These are phyloP conservation scores for Ceratobasidium sp. DNA, from an alignment of 1,284 basidiomycete genomes.

Conservation along the genomic window DNA sequence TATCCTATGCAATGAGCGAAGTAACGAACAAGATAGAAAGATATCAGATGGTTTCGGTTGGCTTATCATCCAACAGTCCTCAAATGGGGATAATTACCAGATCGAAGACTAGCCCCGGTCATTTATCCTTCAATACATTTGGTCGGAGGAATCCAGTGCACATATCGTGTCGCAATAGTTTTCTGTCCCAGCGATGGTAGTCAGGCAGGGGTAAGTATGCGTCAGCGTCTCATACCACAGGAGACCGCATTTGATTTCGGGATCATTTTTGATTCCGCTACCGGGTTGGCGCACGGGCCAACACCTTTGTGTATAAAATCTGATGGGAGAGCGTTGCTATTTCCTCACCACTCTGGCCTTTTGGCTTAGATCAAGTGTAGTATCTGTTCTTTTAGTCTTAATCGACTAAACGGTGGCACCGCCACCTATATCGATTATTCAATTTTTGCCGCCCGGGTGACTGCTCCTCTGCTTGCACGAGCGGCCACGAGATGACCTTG, in stretches of 20 bases:
- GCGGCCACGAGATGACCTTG: slow-evolving; percentile 49
- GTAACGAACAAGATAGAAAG: no score
- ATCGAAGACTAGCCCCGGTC: not conserved
- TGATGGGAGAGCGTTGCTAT: not conserved
- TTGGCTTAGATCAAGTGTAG: slow-evolving; percentile 98
- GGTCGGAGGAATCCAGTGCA: not conserved
- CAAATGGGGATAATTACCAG: not conserved
- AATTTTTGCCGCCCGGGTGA: no score
- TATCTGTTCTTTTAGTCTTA: slow-evolving; percentile 61
- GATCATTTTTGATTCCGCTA: not conserved
- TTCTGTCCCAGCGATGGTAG: no score
- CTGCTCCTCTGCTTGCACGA: slow-evolving; percentile 36
- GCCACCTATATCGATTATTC: no score
- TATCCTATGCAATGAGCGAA: no score
- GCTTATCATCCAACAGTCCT: no score
- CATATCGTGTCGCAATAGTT: no score
- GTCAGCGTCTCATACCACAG: not conserved
- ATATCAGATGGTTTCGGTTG: no score
- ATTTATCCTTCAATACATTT: not conserved
- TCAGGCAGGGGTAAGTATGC: not conserved
- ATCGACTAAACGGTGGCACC: not conserved
- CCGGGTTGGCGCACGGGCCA: slow-evolving; percentile 34
- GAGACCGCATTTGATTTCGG: not conserved
- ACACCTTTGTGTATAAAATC: slow-evolving; percentile 35
- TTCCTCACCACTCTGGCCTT: slow-evolving; percentile 89